Evolutionary conservation across 225 moss, liverwort and hornwort genomes (phyloP).

Genomic region (Pseudoscleropodium purum): DNA sequence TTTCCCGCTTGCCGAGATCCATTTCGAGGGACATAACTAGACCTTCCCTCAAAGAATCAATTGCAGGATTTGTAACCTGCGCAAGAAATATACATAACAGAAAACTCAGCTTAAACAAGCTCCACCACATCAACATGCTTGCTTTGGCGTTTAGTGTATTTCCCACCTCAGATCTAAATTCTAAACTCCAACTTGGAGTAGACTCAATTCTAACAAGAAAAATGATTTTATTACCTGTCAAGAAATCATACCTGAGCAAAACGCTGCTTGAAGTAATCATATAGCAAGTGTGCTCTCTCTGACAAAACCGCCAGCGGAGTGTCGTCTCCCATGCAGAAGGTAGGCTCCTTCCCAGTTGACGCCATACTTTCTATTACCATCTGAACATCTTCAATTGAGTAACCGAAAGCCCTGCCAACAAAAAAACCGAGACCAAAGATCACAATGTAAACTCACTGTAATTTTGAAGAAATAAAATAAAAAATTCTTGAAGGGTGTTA

Average conservation of each 20-base stretch:
- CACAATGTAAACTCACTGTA: not conserved
- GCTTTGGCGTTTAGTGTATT: not conserved
- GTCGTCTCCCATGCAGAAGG: slow-evolving; percentile 98
- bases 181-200: not conserved
- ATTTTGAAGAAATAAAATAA: not conserved
- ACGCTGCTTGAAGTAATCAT: slow-evolving; percentile 98
- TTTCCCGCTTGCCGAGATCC: slow-evolving; percentile 75
- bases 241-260: slow-evolving; percentile 70
- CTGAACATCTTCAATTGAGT: slow-evolving; percentile 87
- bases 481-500: not conserved
- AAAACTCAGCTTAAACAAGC: not conserved
- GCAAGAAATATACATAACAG: not conserved
- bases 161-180: not conserved
- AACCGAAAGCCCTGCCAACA: slow-evolving; percentile 74
- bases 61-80: slow-evolving; percentile 96
- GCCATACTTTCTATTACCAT: slow-evolving; percentile 99
- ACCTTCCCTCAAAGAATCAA: slow-evolving; percentile 91
- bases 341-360: slow-evolving; percentile 90
- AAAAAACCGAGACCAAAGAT: not conserved
- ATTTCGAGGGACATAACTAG: slow-evolving; percentile 95
- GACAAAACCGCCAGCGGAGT: slow-evolving; percentile 84
- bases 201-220: not conserved
- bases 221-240: not conserved
- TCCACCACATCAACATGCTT: not conserved
- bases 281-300: slow-evolving; percentile 63